Evolutionary conservation across 2,329 filamentous ascomycete genomes (phyloP).

Genomic region (Aspergillus sp.): DNA sequence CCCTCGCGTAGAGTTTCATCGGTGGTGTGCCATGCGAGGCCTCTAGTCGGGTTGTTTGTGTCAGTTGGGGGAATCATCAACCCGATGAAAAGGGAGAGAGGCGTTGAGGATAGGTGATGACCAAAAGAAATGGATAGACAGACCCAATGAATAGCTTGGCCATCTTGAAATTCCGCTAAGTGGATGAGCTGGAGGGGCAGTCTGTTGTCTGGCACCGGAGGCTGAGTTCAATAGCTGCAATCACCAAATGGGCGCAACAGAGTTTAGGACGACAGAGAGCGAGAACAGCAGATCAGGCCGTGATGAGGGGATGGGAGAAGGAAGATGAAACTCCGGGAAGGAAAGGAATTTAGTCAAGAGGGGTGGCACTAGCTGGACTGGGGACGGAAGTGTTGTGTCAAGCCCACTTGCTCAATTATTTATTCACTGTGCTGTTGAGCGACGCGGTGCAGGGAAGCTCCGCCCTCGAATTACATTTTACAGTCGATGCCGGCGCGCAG

Average conservation of each 20-base stretch:
- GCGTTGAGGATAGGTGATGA: constrained; percentile 18
- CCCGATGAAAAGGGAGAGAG: constrained; percentile 9
- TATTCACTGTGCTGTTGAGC: neutral
- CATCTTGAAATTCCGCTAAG: constrained; percentile 55
- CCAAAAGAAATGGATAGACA: constrained; percentile 15
- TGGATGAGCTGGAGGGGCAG: neutral
- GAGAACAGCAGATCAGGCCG: neutral
- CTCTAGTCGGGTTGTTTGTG: constrained; percentile 54
- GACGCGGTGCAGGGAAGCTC: neutral
- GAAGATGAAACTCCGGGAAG: constrained; percentile 7
- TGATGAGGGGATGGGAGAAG: constrained; percentile 6
- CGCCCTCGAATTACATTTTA: no score
- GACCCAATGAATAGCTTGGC: constrained; percentile 72
- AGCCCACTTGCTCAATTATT: neutral
- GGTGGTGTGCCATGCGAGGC: constrained; percentile 98
- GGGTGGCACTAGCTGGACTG: constrained; percentile 11
- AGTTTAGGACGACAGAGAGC: neutral
- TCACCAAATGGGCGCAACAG: constrained; percentile 1
- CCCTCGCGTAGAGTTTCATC: constrained; percentile 82
- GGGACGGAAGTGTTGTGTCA: neutral
- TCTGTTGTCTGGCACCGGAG: neutral
- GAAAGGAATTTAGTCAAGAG: constrained; percentile 12
- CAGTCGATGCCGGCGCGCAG: neutral
- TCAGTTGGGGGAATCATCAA: constrained; percentile 7
- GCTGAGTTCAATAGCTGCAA: neutral